Evolutionary conservation across 768 basidiomycete species (phyloP), one percentile per base, ranked within the genome.

Genomic region (Porpolomopsis calyptriformis): DNA sequence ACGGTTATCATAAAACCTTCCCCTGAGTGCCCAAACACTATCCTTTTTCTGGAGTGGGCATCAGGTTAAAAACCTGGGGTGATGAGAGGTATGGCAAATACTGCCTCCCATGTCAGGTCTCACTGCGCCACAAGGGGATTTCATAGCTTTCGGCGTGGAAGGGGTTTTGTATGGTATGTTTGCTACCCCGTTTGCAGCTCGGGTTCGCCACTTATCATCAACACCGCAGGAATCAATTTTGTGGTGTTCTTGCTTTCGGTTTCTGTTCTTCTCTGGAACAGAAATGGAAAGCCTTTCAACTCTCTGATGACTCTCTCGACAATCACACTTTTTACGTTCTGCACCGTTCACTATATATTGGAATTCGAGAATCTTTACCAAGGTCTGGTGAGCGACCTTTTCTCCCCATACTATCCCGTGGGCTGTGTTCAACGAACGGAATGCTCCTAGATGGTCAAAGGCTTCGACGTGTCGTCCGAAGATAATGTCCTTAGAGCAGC

Each of bases 331-430:
- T 44, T 44, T 10, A n/a, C 33, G 16, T 23, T 29, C 18, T 44
- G 43, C 19, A 44, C 43, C 9, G 33, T 19, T 33, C 43, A 44
- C 29, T 44, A 16, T 44, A 10, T 27, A 9, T 23, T 44, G 26
- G 9, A 27, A n/a, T 44, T 44, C 26, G 14, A 29, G 16, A 22
- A 44, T 16, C 16, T 44, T 3, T 44, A 44, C 43, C 20, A 27
- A 4, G 20, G 26, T 11, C 26, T 44, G 26, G 43, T 44, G 27
- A 31, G 43, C 27, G 18, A 3, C 14, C 12, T 19, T 9, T 11
- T 10, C 33, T 44, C 4, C 20, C n/a, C 25, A 33, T 20, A 19
- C n/a, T 20, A 14, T 29, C 14, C 25, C 16, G 24, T 18, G 16
- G n/a, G 4, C 14, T 27, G 23, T n/a, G n/a, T n/a, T n/a, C n/a